These are phyloP conservation scores for Penicillium goetzii DNA, from an alignment of 495 filamentous ascomycete genomes.

Conservation along the genomic window DNA sequence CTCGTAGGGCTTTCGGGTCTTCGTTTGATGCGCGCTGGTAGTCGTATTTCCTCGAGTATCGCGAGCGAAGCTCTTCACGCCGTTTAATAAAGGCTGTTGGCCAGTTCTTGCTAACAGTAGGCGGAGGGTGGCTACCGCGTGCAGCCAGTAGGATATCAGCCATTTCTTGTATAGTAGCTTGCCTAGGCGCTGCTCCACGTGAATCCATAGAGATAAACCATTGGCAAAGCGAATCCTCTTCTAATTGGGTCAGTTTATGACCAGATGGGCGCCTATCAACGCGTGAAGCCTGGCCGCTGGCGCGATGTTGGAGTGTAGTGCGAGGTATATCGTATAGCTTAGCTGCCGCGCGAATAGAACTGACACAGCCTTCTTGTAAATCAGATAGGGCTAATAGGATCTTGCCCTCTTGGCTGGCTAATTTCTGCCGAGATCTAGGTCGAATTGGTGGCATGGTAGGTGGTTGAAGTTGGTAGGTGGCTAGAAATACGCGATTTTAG, in stretches of 20 bases:
- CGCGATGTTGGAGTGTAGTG: background rate
- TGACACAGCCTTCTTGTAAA: background rate
- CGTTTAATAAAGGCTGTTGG: conserved; percentile 5
- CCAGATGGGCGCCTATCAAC: background rate
- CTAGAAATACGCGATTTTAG: background rate
- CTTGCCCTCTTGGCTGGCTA: background rate
- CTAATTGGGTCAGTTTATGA: background rate
- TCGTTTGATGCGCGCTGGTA: conserved; percentile 4
- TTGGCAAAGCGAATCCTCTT: background rate
- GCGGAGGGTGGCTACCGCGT: background rate
- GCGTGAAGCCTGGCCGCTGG: background rate
- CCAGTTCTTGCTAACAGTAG: conserved; percentile 5
- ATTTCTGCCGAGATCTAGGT: background rate
- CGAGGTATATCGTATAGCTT: background rate
- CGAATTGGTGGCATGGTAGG: background rate
- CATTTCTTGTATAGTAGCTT: background rate
- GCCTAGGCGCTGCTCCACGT: background rate
- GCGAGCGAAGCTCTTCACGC: background rate
- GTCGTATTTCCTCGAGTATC: background rate
- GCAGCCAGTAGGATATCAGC: conserved; percentile 20
- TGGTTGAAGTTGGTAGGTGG: background rate
- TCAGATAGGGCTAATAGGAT: background rate
- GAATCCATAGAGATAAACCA: background rate
- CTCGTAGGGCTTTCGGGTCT: conserved; percentile 11
- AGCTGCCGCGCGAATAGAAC: background rate